phyloP scores from a whole-genome alignment of 2,329 filamentous ascomycete species.

The Chaetomium strumarium region DNA sequence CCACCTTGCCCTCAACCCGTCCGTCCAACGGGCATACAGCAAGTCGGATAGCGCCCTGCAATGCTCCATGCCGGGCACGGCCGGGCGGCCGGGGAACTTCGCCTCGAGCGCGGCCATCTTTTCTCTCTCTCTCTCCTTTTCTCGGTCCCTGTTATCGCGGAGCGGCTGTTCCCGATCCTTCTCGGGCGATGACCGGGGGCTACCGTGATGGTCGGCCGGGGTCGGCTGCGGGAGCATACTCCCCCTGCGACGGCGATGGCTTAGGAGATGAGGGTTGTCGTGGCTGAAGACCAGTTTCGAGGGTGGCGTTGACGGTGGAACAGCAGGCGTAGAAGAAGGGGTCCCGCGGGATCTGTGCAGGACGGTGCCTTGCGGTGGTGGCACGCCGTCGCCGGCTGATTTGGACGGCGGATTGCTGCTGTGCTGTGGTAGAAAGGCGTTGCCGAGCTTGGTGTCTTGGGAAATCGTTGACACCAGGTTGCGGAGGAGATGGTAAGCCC shows the following conservation, averaged over 20 bases:
- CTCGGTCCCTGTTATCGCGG: constrained; percentile 32
- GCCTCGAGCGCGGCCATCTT: constrained; percentile 36
- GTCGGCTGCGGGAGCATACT: constrained; percentile 25
- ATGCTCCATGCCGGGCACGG: constrained; percentile 78
- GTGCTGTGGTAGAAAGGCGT: constrained; percentile 36
- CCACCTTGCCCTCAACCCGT: constrained; percentile 72
- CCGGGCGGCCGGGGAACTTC: constrained; percentile 50
- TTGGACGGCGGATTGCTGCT: constrained; percentile 28
- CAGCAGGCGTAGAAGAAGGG: constrained; percentile 24
- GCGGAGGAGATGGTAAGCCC: constrained; percentile 77
- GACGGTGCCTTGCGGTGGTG: constrained; percentile 44
- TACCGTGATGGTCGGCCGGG: constrained; percentile 16
- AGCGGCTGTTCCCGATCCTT: constrained; percentile 33
- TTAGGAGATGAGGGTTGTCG: constrained; percentile 80
- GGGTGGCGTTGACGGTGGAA: constrained; percentile 31
- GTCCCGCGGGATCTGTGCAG: constrained; percentile 44
- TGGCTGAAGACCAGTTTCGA: constrained; percentile 70
- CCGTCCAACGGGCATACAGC: constrained; percentile 84
- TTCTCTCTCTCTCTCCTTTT: constrained; percentile 31
- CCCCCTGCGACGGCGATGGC: constrained; percentile 61
- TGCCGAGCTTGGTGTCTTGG: constrained; percentile 59
- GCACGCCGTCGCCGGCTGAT: constrained; percentile 41
- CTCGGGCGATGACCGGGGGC: constrained; percentile 26
- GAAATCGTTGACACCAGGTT: constrained; percentile 69
- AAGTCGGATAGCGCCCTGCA: constrained; percentile 84